Percentiles rank a stretch among this genome's conserved stretches.
phyloP scores from a whole-genome alignment of 768 basidiomycete species.

The Naganishia kalamii region DNA sequence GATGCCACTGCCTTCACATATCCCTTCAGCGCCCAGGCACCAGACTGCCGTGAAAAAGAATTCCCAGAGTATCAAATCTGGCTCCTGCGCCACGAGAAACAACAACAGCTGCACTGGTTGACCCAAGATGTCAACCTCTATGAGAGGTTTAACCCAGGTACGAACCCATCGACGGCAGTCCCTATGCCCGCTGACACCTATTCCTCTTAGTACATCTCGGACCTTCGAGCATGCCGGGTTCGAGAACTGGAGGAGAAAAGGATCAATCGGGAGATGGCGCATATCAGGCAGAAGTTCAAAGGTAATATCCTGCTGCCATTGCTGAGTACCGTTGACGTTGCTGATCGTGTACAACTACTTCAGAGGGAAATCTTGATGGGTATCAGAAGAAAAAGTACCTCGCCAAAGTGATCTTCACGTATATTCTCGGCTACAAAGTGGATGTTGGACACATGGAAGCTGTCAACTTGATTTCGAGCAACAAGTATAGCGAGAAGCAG shows the following conservation, averaged over 20 bases:
- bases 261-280: slow-evolving; percentile 99
- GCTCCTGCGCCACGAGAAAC: no score
- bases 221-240: slow-evolving; percentile 92
- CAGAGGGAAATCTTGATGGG: slow-evolving; percentile 51
- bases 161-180: slow-evolving; percentile 31
- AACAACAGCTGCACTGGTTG: not conserved
- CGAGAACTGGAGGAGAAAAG: slow-evolving; percentile 96
- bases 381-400: slow-evolving; percentile 64
- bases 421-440: slow-evolving; percentile 97
- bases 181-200: not conserved
- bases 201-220: slow-evolving; percentile 79
- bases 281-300: slow-evolving; percentile 98
- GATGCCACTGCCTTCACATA: no score
- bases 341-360: not conserved
- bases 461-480: slow-evolving; percentile 89
- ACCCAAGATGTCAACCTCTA: slow-evolving; percentile 69
- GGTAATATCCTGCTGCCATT: no score
- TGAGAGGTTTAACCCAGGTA: slow-evolving; percentile 90
- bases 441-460: slow-evolving; percentile 99
- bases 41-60: no score
- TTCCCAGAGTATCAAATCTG: no score
- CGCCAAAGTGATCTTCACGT: slow-evolving; percentile 97
- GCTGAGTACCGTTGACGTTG: no score
- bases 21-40: no score
- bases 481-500: slow-evolving; percentile 97